Evolutionary conservation across 257 asterid species (phyloP).

Genomic region (Penstemon barbatus): DNA sequence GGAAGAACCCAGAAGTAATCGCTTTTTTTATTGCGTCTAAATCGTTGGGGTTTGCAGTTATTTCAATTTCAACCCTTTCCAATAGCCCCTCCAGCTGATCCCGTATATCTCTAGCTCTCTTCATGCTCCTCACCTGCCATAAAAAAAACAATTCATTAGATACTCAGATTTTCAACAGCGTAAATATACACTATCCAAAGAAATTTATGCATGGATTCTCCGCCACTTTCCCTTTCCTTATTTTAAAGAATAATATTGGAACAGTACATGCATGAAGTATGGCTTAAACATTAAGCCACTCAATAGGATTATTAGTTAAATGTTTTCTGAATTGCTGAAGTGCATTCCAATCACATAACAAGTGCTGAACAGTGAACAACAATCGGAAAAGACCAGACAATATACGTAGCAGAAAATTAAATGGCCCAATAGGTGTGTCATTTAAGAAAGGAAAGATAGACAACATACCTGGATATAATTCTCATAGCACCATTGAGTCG

Average conservation of each 20-base stretch:
- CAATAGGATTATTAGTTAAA: neutral
- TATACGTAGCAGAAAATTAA: constrained; percentile 11
- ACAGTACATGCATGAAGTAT: constrained; percentile 4
- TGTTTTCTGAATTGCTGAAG: constrained; percentile 15
- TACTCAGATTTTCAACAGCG: neutral
- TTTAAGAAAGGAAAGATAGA: neutral
- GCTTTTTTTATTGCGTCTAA: constrained; percentile 72
- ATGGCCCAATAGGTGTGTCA: constrained; percentile 11
- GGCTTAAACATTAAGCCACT: neutral
- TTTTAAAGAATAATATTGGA: constrained; percentile 1
- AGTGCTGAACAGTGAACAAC: constrained; percentile 20
- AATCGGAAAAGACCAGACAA: constrained; percentile 10
- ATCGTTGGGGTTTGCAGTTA: constrained; percentile 58
- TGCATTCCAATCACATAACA: constrained; percentile 1
- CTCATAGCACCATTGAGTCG: constrained; percentile 96
- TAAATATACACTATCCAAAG: neutral
- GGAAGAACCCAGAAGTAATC: constrained; percentile 80
- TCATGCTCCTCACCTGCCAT: constrained; percentile 89
- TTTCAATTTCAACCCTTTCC: constrained; percentile 90
- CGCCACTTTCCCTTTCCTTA: constrained; percentile 4
- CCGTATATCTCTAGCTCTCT: constrained; percentile 90
- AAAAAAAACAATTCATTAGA: constrained; percentile 14
- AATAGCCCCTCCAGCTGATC: constrained; percentile 89
- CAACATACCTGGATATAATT: constrained; percentile 74
- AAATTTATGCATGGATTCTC: constrained; percentile 4